Base-by-base conservation (phyloP, 2,329 filamentous ascomycete genomes). In the Epichloe bromicola region DNA sequence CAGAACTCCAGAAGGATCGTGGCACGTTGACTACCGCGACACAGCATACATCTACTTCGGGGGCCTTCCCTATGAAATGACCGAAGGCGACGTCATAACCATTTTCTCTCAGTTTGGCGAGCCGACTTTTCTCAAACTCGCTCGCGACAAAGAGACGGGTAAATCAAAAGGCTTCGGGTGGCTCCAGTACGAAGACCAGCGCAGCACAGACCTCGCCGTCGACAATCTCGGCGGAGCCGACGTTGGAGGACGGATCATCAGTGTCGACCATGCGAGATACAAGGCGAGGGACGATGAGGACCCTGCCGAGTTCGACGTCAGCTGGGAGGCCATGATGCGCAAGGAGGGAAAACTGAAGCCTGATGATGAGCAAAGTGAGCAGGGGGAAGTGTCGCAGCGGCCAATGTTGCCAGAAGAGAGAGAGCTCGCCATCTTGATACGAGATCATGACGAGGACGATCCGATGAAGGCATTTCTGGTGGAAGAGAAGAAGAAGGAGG, bases 51-150 rank as follows among this genome's bases (percentile, higher is more conserved):
- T 98, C 65, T 95, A 96, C 74, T 90, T 98, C 59, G 94, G 94
- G 91, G 91, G 91, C 30, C 78, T 98, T 12, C 88, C 90, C 3
- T 95, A 86, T 69, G 88, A 95, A 62, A 78, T 98, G 40, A 89
- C 88, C 46, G 93, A 98, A 72, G 94, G 94, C 68, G 93, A 98
- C 68, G 78, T 98, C 55, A 81, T 97, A 58, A 90, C 90, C 11
- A 94, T 98, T 54, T 98, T 97, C 73, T 95, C 89, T 6, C 93
- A 98, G 67, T 98, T 85, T 64, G 93, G 93, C 60, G 91, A 97
- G 64, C 94, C 94, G 2, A 87, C 90, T 3, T 94, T 91, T 69
- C 76, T 98, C 53, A 94, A 96, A 61, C 80, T 98, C 12, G 83
- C 85, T 46, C 88, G 93, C 62, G 93, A 98, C 74, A 93, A 93